Evolutionary conservation across 2,329 filamentous ascomycete species (phyloP), one percentile per base, ranked within the genome.

Genomic region (Penicillium palitans): DNA sequence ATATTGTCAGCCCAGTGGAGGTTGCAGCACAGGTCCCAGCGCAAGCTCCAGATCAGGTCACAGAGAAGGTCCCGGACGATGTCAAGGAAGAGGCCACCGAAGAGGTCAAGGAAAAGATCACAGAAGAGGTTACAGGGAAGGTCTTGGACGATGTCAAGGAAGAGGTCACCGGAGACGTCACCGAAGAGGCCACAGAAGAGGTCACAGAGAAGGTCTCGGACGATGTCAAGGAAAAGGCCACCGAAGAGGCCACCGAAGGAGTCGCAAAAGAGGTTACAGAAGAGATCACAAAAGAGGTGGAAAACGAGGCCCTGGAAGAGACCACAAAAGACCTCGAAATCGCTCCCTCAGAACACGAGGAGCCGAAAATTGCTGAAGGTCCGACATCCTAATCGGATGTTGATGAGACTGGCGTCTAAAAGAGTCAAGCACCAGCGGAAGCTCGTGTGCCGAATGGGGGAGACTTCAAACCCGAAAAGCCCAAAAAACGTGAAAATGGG

Each of bases 31-130:
- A 40, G 15, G 9, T 8, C 3, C 15, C 21, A 39, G 24, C 10
- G n/a, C 10, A 12, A 13, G 31, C 12, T 33, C 31, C 31, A 33
- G 31, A 13, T 5, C 12, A 13, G 13, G 13, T 2, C 3, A 3
- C 12, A 5, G 31, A 8, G 13, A 1, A 49, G 2, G 19, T 3
- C 9, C 4, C 13, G 2, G 17, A 37, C 5, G 21, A 7, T 1
- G 33, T 6, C 42, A n/a, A 2, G 17, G 24, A n/a, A 45, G 4
- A 31, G 3, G 7, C 1, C 33, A 7, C 2, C 1, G 15, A 35
- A 17, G 2, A 25, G 13, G 19, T 0, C 4, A 8, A 1, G 0
- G 27, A 9, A 17, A 3, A 37, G 3, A 5, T 0, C 9, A 4
- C 2, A 2, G 21, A 50, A 19, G 17, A 37, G 29, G 19, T 5